These are phyloP conservation scores for Podospora pseudocomata DNA, from an alignment of 495 filamentous ascomycete genomes.

Conservation along the genomic window DNA sequence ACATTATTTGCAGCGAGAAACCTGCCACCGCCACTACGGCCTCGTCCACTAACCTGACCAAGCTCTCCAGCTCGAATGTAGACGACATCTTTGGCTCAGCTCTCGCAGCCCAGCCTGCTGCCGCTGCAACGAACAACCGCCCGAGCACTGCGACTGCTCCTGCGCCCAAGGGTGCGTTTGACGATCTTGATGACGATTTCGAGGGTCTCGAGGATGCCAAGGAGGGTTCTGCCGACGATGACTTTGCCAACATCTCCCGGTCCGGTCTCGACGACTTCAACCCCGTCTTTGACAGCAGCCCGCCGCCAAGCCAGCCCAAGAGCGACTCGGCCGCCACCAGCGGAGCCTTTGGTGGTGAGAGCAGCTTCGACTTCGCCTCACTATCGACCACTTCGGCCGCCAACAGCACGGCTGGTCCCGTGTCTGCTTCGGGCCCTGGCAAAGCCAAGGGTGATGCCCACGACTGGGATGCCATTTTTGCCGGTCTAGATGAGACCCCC, in stretches of 20 bases:
- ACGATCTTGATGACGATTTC: constrained; percentile 88
- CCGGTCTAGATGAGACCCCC: constrained; percentile 59
- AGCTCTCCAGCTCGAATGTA: constrained; percentile 22
- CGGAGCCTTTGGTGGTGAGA: constrained; percentile 43
- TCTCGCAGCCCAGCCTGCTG: constrained; percentile 5
- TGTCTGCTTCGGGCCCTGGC: constrained; percentile 35
- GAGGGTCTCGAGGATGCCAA: constrained; percentile 82
- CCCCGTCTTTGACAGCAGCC: constrained; percentile 58
- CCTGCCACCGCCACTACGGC: constrained; percentile 17
- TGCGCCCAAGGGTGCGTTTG: constrained; percentile 45
- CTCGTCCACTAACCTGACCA: constrained; percentile 16
- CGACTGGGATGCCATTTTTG: constrained; percentile 96
- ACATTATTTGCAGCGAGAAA: constrained; percentile 29
- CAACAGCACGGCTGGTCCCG: constrained; percentile 53
- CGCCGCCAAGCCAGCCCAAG: constrained; percentile 52
- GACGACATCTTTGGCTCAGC: constrained; percentile 36
- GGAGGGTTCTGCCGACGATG: constrained; percentile 85
- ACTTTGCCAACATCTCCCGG: constrained; percentile 64
- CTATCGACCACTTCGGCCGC: constrained; percentile 40
- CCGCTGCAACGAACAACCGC: constrained; percentile 11
- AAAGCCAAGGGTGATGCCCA: constrained; percentile 50
- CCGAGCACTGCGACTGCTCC: constrained; percentile 19
- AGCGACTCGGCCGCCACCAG: constrained; percentile 41
- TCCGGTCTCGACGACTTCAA: constrained; percentile 64
- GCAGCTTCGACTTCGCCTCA: constrained; percentile 48